phyloP scores from a whole-genome alignment of 1,284 basidiomycete genomes.

The Ceratobasidium sp. region DNA sequence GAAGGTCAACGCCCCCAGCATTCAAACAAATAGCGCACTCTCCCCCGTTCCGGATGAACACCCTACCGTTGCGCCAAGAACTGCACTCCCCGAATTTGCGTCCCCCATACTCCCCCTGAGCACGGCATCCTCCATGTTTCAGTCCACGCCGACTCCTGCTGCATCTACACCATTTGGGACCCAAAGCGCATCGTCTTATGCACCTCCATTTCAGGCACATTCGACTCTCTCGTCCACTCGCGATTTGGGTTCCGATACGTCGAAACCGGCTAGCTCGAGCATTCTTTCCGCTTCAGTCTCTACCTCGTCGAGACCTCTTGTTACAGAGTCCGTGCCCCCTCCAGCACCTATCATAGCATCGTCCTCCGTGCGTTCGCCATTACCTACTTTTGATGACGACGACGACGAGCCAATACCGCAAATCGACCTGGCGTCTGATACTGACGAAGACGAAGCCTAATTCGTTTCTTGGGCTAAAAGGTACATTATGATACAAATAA shows the following conservation, averaged over 20 bases:
- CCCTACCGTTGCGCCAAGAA: not conserved
- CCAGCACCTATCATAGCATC: not conserved
- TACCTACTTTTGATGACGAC: slow-evolving; percentile 59
- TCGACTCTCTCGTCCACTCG: slow-evolving; percentile 8
- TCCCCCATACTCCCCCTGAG: not conserved
- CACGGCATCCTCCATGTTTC: slow-evolving; percentile 1
- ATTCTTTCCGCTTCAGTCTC: slow-evolving; percentile 28
- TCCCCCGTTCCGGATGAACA: slow-evolving; percentile 48
- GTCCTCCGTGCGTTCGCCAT: not conserved
- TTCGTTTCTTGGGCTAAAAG: slow-evolving; percentile 2
- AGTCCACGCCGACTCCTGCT: not conserved
- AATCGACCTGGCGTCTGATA: slow-evolving; percentile 68
- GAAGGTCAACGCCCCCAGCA: slow-evolving; percentile 38
- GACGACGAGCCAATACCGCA: slow-evolving; percentile 68
- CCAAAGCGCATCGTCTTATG: not conserved
- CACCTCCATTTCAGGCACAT: slow-evolving; percentile 4
- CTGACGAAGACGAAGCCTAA: slow-evolving; percentile 58
- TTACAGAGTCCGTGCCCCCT: not conserved
- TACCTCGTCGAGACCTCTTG: slow-evolving; percentile 1
- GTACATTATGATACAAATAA: slow-evolving; percentile 35
- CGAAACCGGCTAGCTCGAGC: slow-evolving; percentile 39
- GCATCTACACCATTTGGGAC: slow-evolving; percentile 1
- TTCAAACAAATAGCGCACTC: too few species aligned
- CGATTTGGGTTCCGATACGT: slow-evolving; percentile 17
- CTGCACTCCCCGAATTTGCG: not conserved